Conservation (phyloP, 2,329 filamentous ascomycete genomes). For the Fusarium brevicatenulatum region DNA sequence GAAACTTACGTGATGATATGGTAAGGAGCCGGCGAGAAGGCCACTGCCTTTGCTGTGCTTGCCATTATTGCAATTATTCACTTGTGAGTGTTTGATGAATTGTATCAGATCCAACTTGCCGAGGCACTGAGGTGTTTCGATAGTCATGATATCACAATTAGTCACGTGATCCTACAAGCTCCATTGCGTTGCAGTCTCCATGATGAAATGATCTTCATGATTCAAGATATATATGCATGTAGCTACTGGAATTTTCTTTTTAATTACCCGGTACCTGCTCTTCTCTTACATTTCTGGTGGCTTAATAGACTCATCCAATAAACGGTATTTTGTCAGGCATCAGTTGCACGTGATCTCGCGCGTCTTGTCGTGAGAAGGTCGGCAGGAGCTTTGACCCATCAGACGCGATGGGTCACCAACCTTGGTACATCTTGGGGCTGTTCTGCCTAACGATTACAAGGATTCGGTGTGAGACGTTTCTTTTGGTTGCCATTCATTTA, state of each 20-base stretch:
- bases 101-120: constrained; percentile 18
- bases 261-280: neutral
- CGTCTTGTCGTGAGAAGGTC: neutral
- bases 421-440: neutral
- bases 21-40: constrained; percentile 76
- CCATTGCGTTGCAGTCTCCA: neutral
- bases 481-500: constrained; percentile 17
- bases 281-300: neutral
- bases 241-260: neutral
- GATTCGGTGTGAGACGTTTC: constrained; percentile 35
- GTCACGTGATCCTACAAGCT: constrained; percentile 45
- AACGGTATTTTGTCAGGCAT: neutral
- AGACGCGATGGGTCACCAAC: constrained; percentile 1
- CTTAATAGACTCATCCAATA: neutral
- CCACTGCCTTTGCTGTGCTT: constrained; percentile 59
- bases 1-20: constrained; percentile 75
- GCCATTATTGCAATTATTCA: constrained; percentile 52
- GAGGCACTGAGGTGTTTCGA: constrained; percentile 11
- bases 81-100: constrained; percentile 6
- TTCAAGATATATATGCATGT: neutral
- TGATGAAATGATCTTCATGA: neutral
- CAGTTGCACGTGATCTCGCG: neutral
- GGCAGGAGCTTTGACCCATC: neutral
- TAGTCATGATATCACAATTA: constrained; percentile 43
- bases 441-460: constrained; percentile 43